Evolutionary conservation across 1,139 yeast species (phyloP).

Genomic region (Candida albicans): DNA sequence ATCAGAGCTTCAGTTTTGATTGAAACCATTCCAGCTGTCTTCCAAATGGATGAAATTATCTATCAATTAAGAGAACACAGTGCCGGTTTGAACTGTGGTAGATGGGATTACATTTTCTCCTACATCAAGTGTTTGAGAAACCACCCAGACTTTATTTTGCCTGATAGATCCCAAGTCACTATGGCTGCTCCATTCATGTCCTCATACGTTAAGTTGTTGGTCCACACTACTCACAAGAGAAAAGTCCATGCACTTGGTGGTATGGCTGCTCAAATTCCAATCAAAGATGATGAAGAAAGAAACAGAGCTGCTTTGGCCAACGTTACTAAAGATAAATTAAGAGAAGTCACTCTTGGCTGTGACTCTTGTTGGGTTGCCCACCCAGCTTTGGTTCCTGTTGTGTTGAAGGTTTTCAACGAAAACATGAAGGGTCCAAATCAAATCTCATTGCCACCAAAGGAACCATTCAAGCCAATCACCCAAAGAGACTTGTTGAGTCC

Average conservation of each 20-base stretch:
- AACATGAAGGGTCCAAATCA: slow-evolving; percentile 86
- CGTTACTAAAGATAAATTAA: slow-evolving; percentile 68
- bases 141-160: slow-evolving; percentile 56
- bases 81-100: slow-evolving; percentile 77
- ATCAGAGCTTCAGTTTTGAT: slow-evolving; percentile 77
- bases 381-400: slow-evolving; percentile 75
- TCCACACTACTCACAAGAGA: slow-evolving; percentile 71
- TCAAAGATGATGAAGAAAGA: slow-evolving; percentile 64
- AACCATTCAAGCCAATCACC: slow-evolving; percentile 45
- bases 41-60: slow-evolving; percentile 81
- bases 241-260: slow-evolving; percentile 84
- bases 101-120: slow-evolving; percentile 82
- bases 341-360: slow-evolving; percentile 76
- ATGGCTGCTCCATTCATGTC: slow-evolving; percentile 78
- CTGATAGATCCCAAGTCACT: slow-evolving; percentile 73
- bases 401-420: slow-evolving; percentile 74
- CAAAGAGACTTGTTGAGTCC: slow-evolving; percentile 74
- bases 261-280: slow-evolving; percentile 84
- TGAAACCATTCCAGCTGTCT: slow-evolving; percentile 75
- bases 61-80: slow-evolving; percentile 74
- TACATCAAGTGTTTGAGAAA: slow-evolving; percentile 64
- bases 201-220: slow-evolving; percentile 64
- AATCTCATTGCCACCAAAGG: slow-evolving; percentile 58
- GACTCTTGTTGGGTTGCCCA: slow-evolving; percentile 87
- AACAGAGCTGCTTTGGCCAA: slow-evolving; percentile 69